Conservation (phyloP, 495 filamentous ascomycete genomes). For the Xylaria acuta region DNA sequence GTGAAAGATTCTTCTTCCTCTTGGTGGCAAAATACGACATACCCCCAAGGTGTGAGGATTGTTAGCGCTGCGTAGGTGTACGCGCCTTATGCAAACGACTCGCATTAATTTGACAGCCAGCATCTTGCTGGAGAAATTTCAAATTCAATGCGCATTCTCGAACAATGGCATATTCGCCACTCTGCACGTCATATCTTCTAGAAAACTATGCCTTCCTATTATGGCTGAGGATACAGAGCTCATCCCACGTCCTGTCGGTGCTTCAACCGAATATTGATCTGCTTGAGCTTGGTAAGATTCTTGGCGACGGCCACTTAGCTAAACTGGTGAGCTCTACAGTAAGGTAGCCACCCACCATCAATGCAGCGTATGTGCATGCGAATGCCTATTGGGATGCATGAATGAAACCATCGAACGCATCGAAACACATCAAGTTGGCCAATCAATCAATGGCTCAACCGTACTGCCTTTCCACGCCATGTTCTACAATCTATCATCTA, state of each 20-base stretch:
- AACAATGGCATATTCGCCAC: slow-evolving; percentile 14
- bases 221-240: slow-evolving; percentile 4
- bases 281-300: not conserved
- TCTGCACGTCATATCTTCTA: slow-evolving; percentile 21
- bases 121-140: slow-evolving; percentile 5
- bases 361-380: not conserved
- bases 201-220: slow-evolving; percentile 19
- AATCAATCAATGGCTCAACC: not conserved
- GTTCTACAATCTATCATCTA: not conserved
- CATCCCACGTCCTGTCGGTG: slow-evolving; percentile 13
- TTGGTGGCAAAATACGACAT: not conserved
- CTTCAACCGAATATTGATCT: not conserved
- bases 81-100: not conserved
- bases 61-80: not conserved
- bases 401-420: not conserved
- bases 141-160: not conserved
- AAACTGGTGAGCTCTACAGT: not conserved
- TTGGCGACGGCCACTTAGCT: slow-evolving; percentile 16
- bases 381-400: not conserved
- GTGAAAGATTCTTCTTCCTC: not conserved
- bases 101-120: not conserved
- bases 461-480: not conserved
- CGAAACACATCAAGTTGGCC: not conserved
- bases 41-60: not conserved
- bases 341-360: slow-evolving; percentile 2